Evolutionary conservation across 768 basidiomycete species (phyloP).

Genomic region (Xerocomus brunneocitrinus): DNA sequence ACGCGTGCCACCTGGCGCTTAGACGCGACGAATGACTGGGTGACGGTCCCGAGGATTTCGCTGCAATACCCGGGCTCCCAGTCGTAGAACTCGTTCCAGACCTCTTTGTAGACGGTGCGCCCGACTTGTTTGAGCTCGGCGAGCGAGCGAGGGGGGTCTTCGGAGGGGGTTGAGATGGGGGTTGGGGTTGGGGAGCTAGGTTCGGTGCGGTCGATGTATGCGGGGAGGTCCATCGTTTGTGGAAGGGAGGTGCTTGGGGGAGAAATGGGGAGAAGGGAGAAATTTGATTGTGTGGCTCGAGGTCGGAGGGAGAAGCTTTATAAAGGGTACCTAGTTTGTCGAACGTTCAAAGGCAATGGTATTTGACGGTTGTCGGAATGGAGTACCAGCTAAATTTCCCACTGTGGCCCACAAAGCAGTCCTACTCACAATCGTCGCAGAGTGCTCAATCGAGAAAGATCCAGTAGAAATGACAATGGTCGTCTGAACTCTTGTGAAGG

Average conservation of each 20-base stretch:
- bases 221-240: conserved; percentile 13
- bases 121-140: conserved; percentile 23
- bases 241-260: background rate
- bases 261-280: background rate
- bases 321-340: background rate
- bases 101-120: conserved; percentile 28
- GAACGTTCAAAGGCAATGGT: background rate
- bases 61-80: conserved; percentile 37
- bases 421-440: background rate
- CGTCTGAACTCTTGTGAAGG: background rate
- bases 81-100: conserved; percentile 46
- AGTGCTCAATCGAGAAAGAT: background rate
- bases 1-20: conserved; percentile 10
- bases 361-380: no score
- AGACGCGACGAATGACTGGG: conserved; percentile 10
- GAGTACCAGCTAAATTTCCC: no score
- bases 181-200: conserved; percentile 10
- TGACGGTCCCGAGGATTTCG: conserved; percentile 17
- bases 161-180: background rate
- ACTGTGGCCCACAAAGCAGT: no score
- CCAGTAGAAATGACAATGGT: background rate
- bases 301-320: background rate
- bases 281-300: background rate
- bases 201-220: conserved; percentile 25
- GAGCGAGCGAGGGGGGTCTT: background rate